These are phyloP conservation scores for Fonsecaea erecta DNA, from an alignment of 2,329 filamentous ascomycete species.

Conservation along the genomic window DNA sequence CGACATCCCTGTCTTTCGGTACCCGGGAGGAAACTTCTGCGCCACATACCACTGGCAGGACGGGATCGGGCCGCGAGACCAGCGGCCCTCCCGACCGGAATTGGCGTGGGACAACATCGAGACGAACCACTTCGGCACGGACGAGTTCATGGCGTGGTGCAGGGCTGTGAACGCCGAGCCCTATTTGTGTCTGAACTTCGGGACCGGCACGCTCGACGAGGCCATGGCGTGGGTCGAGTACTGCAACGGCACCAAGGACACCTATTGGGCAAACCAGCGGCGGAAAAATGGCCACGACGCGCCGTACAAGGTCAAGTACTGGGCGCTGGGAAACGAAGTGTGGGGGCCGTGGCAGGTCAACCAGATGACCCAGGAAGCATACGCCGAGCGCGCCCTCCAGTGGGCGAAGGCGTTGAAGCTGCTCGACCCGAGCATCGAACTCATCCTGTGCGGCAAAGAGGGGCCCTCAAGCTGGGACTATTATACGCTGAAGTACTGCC, in stretches of 20 bases:
- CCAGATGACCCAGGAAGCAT: constrained; percentile 64
- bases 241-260: constrained; percentile 78
- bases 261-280: constrained; percentile 80
- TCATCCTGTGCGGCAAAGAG: constrained; percentile 76
- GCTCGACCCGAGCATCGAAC: constrained; percentile 66
- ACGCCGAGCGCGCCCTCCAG: constrained; percentile 57
- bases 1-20: constrained; percentile 69
- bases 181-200: constrained; percentile 80
- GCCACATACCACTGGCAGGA: constrained; percentile 87
- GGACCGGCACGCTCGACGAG: constrained; percentile 64
- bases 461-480: constrained; percentile 73
- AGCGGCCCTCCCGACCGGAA: constrained; percentile 71
- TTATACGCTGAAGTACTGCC: constrained; percentile 72
- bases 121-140: constrained; percentile 79
- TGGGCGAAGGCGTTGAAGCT: constrained; percentile 46
- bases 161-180: constrained; percentile 74
- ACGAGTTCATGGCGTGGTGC: constrained; percentile 86
- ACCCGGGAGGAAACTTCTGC: constrained; percentile 82
- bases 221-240: constrained; percentile 75
- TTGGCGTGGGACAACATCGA: constrained; percentile 76
- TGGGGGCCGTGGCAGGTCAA: constrained; percentile 65
- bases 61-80: constrained; percentile 73
- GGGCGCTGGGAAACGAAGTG: constrained; percentile 78
- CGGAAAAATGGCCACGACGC: constrained; percentile 74
- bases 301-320: constrained; percentile 83